Evolutionary conservation across 202 grass and related monocot genomes (phyloP), one percentile per base, ranked within the genome.

Genomic region (Hordeum pubiflorum): DNA sequence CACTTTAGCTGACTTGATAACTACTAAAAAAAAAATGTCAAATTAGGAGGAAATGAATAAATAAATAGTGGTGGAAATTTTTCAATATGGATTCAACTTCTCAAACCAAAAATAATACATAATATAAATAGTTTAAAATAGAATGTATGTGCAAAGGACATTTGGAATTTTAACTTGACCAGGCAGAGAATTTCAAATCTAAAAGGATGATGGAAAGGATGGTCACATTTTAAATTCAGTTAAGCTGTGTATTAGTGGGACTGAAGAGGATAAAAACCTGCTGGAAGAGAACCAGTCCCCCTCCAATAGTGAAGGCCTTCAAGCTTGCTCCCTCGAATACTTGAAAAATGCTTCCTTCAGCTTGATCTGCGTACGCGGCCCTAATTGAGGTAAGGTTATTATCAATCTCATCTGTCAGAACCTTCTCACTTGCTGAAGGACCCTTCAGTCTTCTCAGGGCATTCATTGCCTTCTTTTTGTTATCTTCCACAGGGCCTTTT

Each of bases 251-350:
- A 72, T 62, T 61, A 75, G 41, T 77, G 38, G 50, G 48, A 23
- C 10, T 48, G 59, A 69, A 70, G 57, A 85, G 64, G 75, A 29
- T n/a, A 58, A 76, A 72, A 37, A 94, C 95, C 92, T 93, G 95
- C 77, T 98, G 95, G 83, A 94, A 98, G 44, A 98, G 88, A 85
- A 98, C 92, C 68, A 98, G 72, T 4, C 95, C 95, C 82, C 95
- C 95, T 14, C 95, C 95, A 72, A 98, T 98, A 55, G 36, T 91
- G 79, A 98, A 93, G 58, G 95, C 95, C 74, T 98, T 98, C 85
- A 98, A 93, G 87, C 88, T 98, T 69, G 90, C 82, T 59, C 95
- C 92, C 85, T 94, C 67, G 61, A 98, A 93, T 44, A 98, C 79
- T 82, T 91, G 72, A 86, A 74, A 91, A 81, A 98, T 81, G 58